Evolutionary conservation across 192 early-diverging fungal genomes (phyloP).

Genomic region (Polychytrium aggregatum): DNA sequence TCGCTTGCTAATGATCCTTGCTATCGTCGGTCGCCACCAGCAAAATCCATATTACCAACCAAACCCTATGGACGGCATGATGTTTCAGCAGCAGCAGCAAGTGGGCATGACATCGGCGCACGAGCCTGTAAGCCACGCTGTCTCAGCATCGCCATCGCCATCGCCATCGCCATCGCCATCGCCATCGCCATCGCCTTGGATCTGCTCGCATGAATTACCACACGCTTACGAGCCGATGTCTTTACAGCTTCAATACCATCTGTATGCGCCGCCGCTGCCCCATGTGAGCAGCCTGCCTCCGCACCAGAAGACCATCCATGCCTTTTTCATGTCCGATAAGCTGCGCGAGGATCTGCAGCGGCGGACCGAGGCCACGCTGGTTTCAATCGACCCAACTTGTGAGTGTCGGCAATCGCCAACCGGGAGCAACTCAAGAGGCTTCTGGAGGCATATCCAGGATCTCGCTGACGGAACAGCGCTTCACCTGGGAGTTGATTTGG

Average conservation of each 20-base stretch:
- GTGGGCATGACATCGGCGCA: slow-evolving; percentile 25
- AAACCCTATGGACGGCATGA: not conserved
- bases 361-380: slow-evolving; percentile 48
- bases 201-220: too few relatives aligned
- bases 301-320: slow-evolving; percentile 66
- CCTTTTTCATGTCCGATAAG: slow-evolving; percentile 77
- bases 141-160: too few relatives aligned
- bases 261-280: slow-evolving; percentile 62
- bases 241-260: slow-evolving; percentile 73
- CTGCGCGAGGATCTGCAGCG: slow-evolving; percentile 68
- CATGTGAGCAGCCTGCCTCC: slow-evolving; percentile 56
- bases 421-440: too few relatives aligned
- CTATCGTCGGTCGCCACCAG: not conserved
- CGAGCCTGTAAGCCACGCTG: slow-evolving; percentile 30
- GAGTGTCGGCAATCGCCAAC: not conserved
- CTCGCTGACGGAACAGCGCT: too few relatives aligned
- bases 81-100: slow-evolving; percentile 17
- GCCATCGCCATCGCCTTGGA: too few relatives aligned
- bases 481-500: not conserved
- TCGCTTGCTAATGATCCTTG: not conserved
- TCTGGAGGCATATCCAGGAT: too few relatives aligned
- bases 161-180: too few relatives aligned
- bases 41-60: slow-evolving; percentile 9
- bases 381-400: slow-evolving; percentile 30
- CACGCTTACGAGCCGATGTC: too few relatives aligned